Evolutionary conservation across 2,329 filamentous ascomycete genomes (phyloP).

Genomic region (Aspergillus texensis): DNA sequence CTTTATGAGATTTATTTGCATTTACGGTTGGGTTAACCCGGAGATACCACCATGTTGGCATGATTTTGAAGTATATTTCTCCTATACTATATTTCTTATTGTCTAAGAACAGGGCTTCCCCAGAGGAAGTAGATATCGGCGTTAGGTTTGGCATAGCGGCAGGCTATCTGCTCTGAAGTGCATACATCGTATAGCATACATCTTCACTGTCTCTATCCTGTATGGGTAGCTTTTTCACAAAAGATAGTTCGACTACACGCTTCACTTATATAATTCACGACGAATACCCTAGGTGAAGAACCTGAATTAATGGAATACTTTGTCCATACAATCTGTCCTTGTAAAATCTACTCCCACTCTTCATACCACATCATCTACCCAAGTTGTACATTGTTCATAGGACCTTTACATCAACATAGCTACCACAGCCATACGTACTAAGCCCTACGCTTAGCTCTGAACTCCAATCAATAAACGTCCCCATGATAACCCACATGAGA

Average conservation of each 20-base stretch:
- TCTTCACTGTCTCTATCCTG: background rate
- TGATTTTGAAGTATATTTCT: constrained; percentile 18
- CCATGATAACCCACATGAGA: no score
- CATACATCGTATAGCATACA: background rate
- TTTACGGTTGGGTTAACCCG: constrained; percentile 29
- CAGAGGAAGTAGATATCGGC: constrained; percentile 2
- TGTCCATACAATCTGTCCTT: background rate
- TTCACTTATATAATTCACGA: background rate
- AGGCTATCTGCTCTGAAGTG: background rate
- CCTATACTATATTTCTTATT: constrained; percentile 12
- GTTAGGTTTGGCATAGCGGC: constrained; percentile 2
- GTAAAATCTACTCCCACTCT: background rate
- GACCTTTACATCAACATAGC: background rate
- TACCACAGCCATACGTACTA: background rate
- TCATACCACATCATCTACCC: background rate
- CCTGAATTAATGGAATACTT: background rate
- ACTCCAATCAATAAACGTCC: background rate
- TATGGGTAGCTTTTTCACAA: background rate
- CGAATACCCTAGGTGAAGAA: background rate
- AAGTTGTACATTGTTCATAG: background rate
- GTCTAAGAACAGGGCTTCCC: background rate
- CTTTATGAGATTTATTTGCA: constrained; percentile 25
- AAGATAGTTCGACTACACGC: background rate
- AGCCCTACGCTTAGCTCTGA: background rate
- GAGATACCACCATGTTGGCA: constrained; percentile 34